A percentile compares a stretch with the other conserved stretches of the same genome.
These are phyloP conservation scores for Candida orba DNA, from an alignment of 805 yeast species.

Conservation along the genomic window DNA sequence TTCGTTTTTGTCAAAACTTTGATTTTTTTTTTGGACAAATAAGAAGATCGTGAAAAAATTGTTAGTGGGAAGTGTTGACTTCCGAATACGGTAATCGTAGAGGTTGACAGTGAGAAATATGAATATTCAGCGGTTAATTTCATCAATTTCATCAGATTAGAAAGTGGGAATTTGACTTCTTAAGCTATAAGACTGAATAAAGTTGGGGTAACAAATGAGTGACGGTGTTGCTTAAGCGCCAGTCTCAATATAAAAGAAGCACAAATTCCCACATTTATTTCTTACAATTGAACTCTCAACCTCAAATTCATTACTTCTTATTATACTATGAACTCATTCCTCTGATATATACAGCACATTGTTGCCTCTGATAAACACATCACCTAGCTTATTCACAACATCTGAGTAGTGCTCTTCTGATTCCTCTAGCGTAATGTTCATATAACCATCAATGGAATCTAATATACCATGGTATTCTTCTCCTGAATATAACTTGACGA, in stretches of 20 bases:
- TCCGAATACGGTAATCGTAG: conserved; percentile 6
- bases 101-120: too few relatives aligned
- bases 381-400: conserved; percentile 43
- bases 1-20: conserved; percentile 1
- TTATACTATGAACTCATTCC: conserved; percentile 7
- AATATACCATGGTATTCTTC: conserved; percentile 71
- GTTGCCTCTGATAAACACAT: conserved; percentile 82
- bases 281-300: too few relatives aligned
- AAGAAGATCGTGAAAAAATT: background rate
- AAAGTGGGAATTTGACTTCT: too few relatives aligned
- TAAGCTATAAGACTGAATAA: too few relatives aligned
- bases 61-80: conserved; percentile 5
- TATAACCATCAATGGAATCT: conserved; percentile 92
- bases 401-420: conserved; percentile 59
- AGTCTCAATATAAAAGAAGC: too few relatives aligned
- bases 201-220: too few relatives aligned
- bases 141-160: too few relatives aligned
- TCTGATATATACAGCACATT: conserved; percentile 32
- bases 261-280: too few relatives aligned
- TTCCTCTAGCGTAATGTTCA: conserved; percentile 85
- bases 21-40: background rate
- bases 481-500: conserved; percentile 82
- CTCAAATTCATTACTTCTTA: too few relatives aligned
- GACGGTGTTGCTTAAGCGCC: too few relatives aligned
- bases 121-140: background rate